Conservation (phyloP, 768 basidiomycete genomes). For the Kwoniella dejecticola region DNA sequence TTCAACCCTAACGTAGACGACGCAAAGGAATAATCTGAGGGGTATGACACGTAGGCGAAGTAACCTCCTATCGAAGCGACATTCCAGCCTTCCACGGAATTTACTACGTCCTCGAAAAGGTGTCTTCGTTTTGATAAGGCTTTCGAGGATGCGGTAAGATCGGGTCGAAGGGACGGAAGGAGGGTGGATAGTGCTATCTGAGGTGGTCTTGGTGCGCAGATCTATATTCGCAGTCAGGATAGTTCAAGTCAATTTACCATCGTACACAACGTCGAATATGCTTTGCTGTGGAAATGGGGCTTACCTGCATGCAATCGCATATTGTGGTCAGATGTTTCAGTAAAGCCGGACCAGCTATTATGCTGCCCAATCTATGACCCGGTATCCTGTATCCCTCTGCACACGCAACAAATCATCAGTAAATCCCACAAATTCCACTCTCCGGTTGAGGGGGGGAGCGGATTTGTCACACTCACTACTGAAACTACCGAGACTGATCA, state of each 20-base stretch:
- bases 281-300: conserved; percentile 16
- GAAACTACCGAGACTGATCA: conserved; percentile 76
- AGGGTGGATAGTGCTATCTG: conserved; percentile 68
- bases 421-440: background rate
- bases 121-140: conserved; percentile 62
- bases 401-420: background rate
- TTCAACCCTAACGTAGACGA: conserved; percentile 23
- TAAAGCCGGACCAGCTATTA: conserved; percentile 66
- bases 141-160: conserved; percentile 62
- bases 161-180: conserved; percentile 61
- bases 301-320: conserved; percentile 71
- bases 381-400: conserved; percentile 59
- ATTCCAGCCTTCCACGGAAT: conserved; percentile 61
- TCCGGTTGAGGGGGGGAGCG: background rate
- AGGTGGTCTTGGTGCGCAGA: conserved; percentile 72
- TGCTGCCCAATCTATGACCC: conserved; percentile 74
- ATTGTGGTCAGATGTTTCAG: conserved; percentile 63
- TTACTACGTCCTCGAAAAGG: conserved; percentile 63
- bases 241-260: too few species aligned
- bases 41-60: conserved; percentile 69
- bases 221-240: conserved; percentile 51
- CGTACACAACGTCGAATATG: background rate
- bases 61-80: conserved; percentile 71
- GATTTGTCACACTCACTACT: conserved; percentile 65
- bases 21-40: conserved; percentile 23